phyloP scores from a whole-genome alignment of 176 grass and related monocot species.

The bread wheat (Triticum aestivum) region IWGSC_CS_RefSeq_v2.1 NC_057794.1:98088501-98089000 shows the following conservation, averaged over 20 bases:
- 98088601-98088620: constrained; percentile 16
- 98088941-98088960: constrained; percentile 99
- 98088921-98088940: constrained; percentile 99
- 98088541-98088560: constrained; percentile 66
- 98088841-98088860: constrained; percentile 31
- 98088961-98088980: constrained; percentile 94
- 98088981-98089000: constrained; percentile 94
- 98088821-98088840: constrained; percentile 61
- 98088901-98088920: constrained; percentile 11
- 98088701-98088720: constrained; percentile 8
- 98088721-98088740: constrained; percentile 92
- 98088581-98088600: not conserved
- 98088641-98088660: not conserved
- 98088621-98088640: not conserved
- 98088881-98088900: constrained; percentile 19
- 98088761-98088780: constrained; percentile 94
- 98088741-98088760: constrained; percentile 99
- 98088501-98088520: constrained; percentile 80
- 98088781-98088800: constrained; percentile 96
- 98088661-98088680: not conserved
- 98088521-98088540: constrained; percentile 91
- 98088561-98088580: not conserved
- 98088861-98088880: constrained; percentile 14
- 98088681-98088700: constrained; percentile 10
- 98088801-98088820: constrained; percentile 72